Conservation (phyloP, 2,329 filamentous ascomycete species). For the Dryadomyces quercus-mongolicae region DNA sequence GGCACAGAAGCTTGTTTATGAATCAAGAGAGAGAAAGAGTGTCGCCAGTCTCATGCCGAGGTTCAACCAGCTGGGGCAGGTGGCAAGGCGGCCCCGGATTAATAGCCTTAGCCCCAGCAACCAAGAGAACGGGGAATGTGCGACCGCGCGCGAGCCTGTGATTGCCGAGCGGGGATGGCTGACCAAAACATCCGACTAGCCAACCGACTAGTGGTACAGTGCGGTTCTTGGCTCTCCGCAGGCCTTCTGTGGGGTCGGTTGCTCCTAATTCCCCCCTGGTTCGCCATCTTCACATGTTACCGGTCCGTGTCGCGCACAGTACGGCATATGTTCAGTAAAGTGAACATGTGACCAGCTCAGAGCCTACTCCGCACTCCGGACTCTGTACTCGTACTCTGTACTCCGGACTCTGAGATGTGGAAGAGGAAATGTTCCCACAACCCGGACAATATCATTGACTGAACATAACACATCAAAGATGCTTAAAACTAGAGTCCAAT, state of each 20-base stretch:
- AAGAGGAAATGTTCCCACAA: no score
- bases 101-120: neutral
- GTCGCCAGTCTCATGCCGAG: constrained; percentile 11
- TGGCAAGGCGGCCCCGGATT: neutral
- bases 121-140: neutral
- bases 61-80: neutral
- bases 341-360: no score
- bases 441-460: no score
- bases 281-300: constrained; percentile 1
- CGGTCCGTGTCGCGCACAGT: neutral
- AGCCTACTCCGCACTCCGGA: no score
- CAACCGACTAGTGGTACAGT: no score
- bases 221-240: no score
- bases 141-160: constrained; percentile 4
- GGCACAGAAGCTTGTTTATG: neutral
- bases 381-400: no score
- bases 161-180: constrained; percentile 10
- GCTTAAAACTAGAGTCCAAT: no score
- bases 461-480: no score
- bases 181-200: no score
- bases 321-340: neutral
- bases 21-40: neutral
- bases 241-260: neutral
- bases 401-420: no score
- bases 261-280: neutral